Evolutionary conservation across 1,284 basidiomycete genomes (phyloP), one percentile per base, ranked within the genome.

Genomic region (Volvariella surrecta): DNA sequence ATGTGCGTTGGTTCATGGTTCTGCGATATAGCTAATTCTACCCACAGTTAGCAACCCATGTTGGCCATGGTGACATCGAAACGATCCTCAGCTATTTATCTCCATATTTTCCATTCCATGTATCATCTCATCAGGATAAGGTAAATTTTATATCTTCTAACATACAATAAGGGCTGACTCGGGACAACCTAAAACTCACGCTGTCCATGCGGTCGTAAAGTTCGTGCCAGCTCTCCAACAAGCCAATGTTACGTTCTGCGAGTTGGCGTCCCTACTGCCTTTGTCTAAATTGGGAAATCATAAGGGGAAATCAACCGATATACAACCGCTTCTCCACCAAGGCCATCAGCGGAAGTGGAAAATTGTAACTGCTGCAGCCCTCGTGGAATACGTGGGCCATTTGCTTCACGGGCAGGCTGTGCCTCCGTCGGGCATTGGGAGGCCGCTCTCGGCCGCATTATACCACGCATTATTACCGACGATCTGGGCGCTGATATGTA

Each of bases 51-150:
- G 11, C 6, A 28, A 28, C 6, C 6, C 6, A 28, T 11, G 6
- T 28, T 11, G 11, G 11, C 11, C 11, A 11, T 18, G 63, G 67
- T 6, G 72, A 81, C 45, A 63, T 91, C 20, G 66, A 66, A 40
- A 60, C 62, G n/a, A 60, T 92, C 16, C 62, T 92, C 0, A 70
- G 68, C 7, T 79, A 88, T 54, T 85, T 94, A 73, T 63, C 77
- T 1, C 71, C 79, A 1, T 92, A 92, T 62, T 95, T 96, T 58
- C 91, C 92, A 1, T 91, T 89, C 59, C 69, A 60, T 19, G 54
- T 63, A 16, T 59, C 58, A 41, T 53, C 64, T n/a, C 32, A 62
- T 55, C 50, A 67, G 70, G 32, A 71, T 49, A 80, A 82, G 69
- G 82, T 77, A 43, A 54, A 58, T 42, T n/a, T 34, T 43, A 28